Evolutionary conservation across 306 rosid species (phyloP).

Genomic region (Prinsepia uniflora): DNA sequence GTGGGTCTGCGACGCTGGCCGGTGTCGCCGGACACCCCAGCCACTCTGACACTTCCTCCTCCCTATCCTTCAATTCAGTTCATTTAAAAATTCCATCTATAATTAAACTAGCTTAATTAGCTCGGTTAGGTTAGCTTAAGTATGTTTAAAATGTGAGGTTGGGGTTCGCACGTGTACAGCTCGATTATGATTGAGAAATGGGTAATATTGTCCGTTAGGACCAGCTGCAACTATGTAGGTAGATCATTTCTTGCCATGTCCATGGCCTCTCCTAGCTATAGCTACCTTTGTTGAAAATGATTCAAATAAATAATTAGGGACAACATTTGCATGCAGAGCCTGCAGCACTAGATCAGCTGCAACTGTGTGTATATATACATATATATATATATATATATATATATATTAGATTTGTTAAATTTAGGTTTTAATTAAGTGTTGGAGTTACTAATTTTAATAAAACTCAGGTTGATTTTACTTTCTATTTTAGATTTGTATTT

Average conservation of each 20-base stretch:
- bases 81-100: background rate
- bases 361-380: too few relatives aligned
- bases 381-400: too few relatives aligned
- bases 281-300: background rate
- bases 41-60: conserved; percentile 39
- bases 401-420: too few relatives aligned
- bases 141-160: background rate
- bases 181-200: conserved; percentile 30
- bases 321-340: background rate
- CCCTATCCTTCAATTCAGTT: background rate
- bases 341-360: conserved; percentile 12
- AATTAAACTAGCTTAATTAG: background rate
- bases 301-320: background rate
- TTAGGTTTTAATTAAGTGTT: too few relatives aligned
- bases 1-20: conserved; percentile 46
- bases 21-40: conserved; percentile 51
- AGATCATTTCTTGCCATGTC: background rate
- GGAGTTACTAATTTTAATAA: too few relatives aligned
- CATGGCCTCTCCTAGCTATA: too few relatives aligned
- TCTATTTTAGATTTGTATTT: too few relatives aligned
- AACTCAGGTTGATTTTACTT: too few relatives aligned
- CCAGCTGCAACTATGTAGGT: background rate
- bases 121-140: too few relatives aligned
- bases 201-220: conserved; percentile 15
- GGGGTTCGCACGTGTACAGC: conserved; percentile 60